phyloP scores from a whole-genome alignment of 345 rosid species.

The Raphanus raphanistrum region DNA sequence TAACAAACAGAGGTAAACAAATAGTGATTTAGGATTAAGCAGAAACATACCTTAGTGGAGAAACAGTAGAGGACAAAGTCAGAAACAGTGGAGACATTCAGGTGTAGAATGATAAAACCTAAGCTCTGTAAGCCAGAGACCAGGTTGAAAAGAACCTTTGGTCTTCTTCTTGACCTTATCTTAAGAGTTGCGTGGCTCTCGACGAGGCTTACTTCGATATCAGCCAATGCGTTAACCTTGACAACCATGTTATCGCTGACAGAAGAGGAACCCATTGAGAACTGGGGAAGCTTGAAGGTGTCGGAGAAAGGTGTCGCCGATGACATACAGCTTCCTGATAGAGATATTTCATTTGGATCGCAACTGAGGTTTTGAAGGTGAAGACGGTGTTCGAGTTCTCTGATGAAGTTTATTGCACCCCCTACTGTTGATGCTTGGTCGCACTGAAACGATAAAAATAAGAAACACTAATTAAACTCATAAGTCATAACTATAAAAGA shows the following conservation, averaged over 20 bases:
- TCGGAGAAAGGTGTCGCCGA: constrained; percentile 47
- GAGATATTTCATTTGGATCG: constrained; percentile 27
- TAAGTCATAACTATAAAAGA: background rate
- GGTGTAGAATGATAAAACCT: constrained; percentile 74
- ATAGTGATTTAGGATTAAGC: constrained; percentile 1
- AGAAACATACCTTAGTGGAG: constrained; percentile 69
- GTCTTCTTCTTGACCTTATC: constrained; percentile 64
- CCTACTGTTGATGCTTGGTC: constrained; percentile 62
- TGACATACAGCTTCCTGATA: background rate
- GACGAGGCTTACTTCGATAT: constrained; percentile 76
- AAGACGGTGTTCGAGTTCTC: constrained; percentile 52
- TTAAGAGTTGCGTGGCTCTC: constrained; percentile 83
- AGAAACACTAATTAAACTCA: background rate
- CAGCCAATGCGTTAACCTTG: constrained; percentile 33
- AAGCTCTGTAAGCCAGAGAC: constrained; percentile 63
- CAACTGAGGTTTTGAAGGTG: constrained; percentile 22
- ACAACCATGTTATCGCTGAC: constrained; percentile 20
- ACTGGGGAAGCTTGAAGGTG: constrained; percentile 68
- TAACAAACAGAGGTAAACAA: constrained; percentile 12
- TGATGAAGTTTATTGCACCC: constrained; percentile 55
- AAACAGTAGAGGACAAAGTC: constrained; percentile 69
- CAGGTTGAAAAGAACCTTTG: constrained; percentile 69
- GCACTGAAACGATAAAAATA: constrained; percentile 34
- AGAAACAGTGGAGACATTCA: constrained; percentile 68
- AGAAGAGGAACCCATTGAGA: constrained; percentile 39